Evolutionary conservation across 1,284 basidiomycete species (phyloP), one percentile per base, ranked within the genome.

Genomic region (Pascua guehoae): DNA sequence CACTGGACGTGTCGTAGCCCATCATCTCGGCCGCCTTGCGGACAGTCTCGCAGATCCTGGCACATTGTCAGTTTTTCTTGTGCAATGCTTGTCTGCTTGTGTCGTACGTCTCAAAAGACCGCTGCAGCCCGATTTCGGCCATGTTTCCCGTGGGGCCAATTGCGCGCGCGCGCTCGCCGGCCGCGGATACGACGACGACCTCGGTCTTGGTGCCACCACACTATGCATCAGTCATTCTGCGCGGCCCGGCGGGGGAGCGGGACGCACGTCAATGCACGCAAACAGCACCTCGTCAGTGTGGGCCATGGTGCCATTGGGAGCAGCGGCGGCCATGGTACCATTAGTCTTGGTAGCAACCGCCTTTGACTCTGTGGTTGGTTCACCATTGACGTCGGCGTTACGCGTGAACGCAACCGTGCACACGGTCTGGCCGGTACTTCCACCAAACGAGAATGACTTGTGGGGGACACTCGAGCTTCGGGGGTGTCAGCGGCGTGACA

Each of bases 371-470:
- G 24, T 32, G 24, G 24, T 7, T 32, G 24, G 4, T 32, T 49
- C 39, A 12, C 54, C 54, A 15, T 46, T 54, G 45, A 12, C 32
- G 45, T 39, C 47, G 40, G 41, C 41, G 49, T 53, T 57, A 63
- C 73, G 75, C 47, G 66, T 57, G 64, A 78, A 75, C 0, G 76
- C 76, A 12, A 78, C 75, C 1, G 76, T 78, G 55, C 73, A 74
- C 18, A 77, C 73, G 14, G 68, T 73, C 9, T 67, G 70, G 2
- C 76, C 76, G 12, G 66, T 62, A 58, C 70, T 72, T 47, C 76
- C 76, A 32, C 76, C 76, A 54, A 77, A 78, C 9, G 72, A 68
- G 64, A 73, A 78, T 1, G 72, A 70, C 15, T 69, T 68, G 53
- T 78, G 75, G 4, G 74, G 70, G 9, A 78, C 72, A 32, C 67